These are phyloP conservation scores for Fusarium floridanum DNA, from an alignment of 2,329 filamentous ascomycete species.

Conservation along the genomic window DNA sequence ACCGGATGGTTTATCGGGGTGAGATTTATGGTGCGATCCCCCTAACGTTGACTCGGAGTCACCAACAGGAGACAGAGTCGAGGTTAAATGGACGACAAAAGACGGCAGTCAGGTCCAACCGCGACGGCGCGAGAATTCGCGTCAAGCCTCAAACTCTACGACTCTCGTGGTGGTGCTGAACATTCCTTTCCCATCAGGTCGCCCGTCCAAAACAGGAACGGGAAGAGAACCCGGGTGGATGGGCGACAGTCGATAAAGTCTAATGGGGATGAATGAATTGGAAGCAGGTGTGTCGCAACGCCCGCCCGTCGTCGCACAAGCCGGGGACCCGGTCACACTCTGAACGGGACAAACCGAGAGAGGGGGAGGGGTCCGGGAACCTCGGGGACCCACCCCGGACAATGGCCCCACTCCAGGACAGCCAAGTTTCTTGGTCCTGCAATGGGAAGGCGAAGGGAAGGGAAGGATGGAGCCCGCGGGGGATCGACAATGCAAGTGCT, in stretches of 20 bases:
- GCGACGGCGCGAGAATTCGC: constrained; percentile 21
- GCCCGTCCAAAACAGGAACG: constrained; percentile 17
- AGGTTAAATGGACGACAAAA: background rate
- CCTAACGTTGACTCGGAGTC: background rate
- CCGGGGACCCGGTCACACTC: constrained; percentile 22
- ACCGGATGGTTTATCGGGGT: background rate
- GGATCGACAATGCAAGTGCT: constrained; percentile 40
- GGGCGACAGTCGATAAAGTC: constrained; percentile 10
- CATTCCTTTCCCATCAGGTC: constrained; percentile 32
- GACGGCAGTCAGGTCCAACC: background rate
- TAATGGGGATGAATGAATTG: constrained; percentile 2
- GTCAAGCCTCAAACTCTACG: constrained; percentile 9
- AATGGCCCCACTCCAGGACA: background rate
- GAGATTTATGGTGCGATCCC: background rate
- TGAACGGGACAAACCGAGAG: constrained; percentile 27
- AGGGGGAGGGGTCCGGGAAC: constrained; percentile 6
- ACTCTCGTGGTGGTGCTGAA: constrained; percentile 22
- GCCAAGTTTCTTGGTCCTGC: background rate
- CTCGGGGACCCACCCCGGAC: constrained; percentile 11
- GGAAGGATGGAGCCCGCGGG: constrained; percentile 23
- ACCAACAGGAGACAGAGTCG: background rate
- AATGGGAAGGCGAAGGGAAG: background rate
- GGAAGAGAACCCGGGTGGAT: background rate
- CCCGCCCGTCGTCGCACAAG: constrained; percentile 10
- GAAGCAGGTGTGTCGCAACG: background rate